Evolutionary conservation across 768 basidiomycete species (phyloP), one percentile per base, ranked within the genome.

Genomic region (Russula vinacea): DNA sequence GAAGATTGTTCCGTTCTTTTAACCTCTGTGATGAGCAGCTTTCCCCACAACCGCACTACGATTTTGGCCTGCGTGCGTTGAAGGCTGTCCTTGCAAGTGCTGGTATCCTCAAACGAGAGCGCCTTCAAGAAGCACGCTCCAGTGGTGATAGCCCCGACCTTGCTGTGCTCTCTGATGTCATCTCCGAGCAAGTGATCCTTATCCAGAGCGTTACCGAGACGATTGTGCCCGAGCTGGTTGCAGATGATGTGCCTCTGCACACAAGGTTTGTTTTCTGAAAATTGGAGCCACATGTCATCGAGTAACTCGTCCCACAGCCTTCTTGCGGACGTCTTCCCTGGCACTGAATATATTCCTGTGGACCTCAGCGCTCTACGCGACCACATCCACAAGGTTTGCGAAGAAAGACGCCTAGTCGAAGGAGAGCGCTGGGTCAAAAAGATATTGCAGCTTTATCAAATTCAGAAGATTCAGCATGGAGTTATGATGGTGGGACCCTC

Each of bases 401-500:
- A 78, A 8, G 93, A 97, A 75, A 86, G 86, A 44, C 87, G 93
- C 39, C 80, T 98, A n/a, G 82, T 94, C 26, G 78, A 86, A 54
- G 92, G 94, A 22, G 91, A 95, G 52, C 83, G 84, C 39, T 99
- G 97, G 96, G 82, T 94, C 57, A 83, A 87, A 70, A 99, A 99
- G 79, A 96, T 98, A 62, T 81, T 99, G 16, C 97, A 99, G 73
- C 83, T 99, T 5, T 98, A 98, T 75, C 97, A 98, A 74, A 98
- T 99, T 64, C 97, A 99, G 77, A 98, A 94, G 78, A 99, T 98
- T 67, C 96, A 98, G 70, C 97, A 99, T 75, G 97, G 97, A 76
- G 80, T 99, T 47, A 98, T 99, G 97, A 97, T 99, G 94, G 97
- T 99, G 33, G 96, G 97, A 1, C 89, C 97, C 1, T 98, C 97